phyloP scores from a whole-genome alignment of 2,329 filamentous ascomycete genomes.

The Hypoxylon sp. region DNA sequence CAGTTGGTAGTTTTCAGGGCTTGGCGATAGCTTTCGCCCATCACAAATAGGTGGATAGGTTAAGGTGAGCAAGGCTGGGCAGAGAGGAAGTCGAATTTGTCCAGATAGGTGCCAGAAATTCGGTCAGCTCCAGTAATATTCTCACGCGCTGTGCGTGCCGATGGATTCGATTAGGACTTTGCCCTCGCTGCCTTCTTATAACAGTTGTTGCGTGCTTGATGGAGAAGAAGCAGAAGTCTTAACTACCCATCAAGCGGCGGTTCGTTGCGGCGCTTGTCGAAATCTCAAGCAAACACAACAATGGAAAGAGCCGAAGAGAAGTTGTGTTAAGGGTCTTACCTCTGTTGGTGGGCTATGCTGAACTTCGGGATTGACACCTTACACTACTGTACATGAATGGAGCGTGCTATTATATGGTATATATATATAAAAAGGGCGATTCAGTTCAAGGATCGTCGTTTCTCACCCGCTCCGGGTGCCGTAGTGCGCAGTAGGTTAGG shows the following conservation, averaged over 20 bases:
- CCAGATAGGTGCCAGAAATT: slow-evolving; percentile 1
- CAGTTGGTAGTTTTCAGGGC: slow-evolving; percentile 6
- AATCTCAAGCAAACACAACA: slow-evolving; percentile 30
- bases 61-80: slow-evolving; percentile 8
- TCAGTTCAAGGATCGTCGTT: slow-evolving; percentile 28
- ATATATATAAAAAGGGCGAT: slow-evolving; percentile 12
- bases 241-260: slow-evolving; percentile 19
- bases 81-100: slow-evolving; percentile 15
- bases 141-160: slow-evolving; percentile 11
- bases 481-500: slow-evolving; percentile 20
- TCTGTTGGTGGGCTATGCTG: slow-evolving; percentile 28
- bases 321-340: slow-evolving; percentile 33
- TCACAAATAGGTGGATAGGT: background rate
- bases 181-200: slow-evolving; percentile 19
- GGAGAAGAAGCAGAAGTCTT: slow-evolving; percentile 20
- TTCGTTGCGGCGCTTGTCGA: slow-evolving; percentile 31
- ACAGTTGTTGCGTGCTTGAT: slow-evolving; percentile 19
- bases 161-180: slow-evolving; percentile 17
- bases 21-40: background rate
- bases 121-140: slow-evolving; percentile 10
- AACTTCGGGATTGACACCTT: slow-evolving; percentile 35
- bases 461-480: slow-evolving; percentile 23
- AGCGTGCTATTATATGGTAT: slow-evolving; percentile 5
- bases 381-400: slow-evolving; percentile 26
- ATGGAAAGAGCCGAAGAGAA: slow-evolving; percentile 21